These are phyloP conservation scores for Mercurialis annua DNA, from an alignment of 345 rosid genomes.

Conservation along the genomic window DNA sequence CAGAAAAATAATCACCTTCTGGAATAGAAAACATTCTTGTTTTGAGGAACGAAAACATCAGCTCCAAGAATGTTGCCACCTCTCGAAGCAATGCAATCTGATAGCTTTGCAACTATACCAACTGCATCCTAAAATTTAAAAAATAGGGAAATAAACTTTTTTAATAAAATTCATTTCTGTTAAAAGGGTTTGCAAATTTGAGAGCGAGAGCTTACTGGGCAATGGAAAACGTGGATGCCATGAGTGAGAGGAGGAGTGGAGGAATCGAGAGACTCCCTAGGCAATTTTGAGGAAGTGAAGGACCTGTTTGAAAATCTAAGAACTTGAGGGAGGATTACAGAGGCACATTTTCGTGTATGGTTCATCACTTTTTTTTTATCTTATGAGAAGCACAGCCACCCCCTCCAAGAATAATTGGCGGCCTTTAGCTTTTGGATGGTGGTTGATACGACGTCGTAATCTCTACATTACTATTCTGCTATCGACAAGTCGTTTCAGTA, in stretches of 20 bases:
- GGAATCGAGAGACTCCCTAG: slow-evolving; percentile 44
- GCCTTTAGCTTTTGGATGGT: slow-evolving; percentile 16
- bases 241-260: slow-evolving; percentile 48
- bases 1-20: slow-evolving; percentile 51
- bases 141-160: slow-evolving; percentile 5
- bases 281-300: slow-evolving; percentile 37
- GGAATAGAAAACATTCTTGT: slow-evolving; percentile 75
- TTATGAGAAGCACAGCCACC: neutral
- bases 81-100: slow-evolving; percentile 86
- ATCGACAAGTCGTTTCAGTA: slow-evolving; percentile 10
- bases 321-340: slow-evolving; percentile 32
- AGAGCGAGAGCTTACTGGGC: slow-evolving; percentile 55
- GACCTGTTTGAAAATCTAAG: slow-evolving; percentile 47
- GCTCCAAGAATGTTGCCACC: slow-evolving; percentile 91
- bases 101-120: slow-evolving; percentile 87
- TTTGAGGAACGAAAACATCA: slow-evolving; percentile 86
- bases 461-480: neutral
- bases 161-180: neutral
- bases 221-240: slow-evolving; percentile 91
- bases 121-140: slow-evolving; percentile 53
- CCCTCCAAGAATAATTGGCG: slow-evolving; percentile 7
- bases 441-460: neutral
- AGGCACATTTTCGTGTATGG: slow-evolving; percentile 32
- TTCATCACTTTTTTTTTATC: slow-evolving; percentile 23
- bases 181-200: neutral